Conservation (phyloP, 108 stramenopile genomes). For the Schizochytrium sp. region DNA sequence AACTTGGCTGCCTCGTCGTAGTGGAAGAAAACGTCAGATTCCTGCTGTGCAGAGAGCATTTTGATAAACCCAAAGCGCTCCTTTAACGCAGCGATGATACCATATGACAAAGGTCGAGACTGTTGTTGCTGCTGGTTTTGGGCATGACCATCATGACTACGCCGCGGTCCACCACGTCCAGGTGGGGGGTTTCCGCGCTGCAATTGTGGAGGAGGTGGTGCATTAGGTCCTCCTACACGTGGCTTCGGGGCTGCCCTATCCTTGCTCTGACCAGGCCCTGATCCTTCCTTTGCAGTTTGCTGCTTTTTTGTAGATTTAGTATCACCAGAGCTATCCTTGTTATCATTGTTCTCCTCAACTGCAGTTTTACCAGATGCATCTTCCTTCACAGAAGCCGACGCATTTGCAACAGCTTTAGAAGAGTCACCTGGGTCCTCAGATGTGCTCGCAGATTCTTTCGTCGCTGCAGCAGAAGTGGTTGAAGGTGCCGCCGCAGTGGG, state of each 20-base stretch:
- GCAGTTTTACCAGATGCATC: no score
- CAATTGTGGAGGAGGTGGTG: no score
- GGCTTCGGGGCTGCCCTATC: no score
- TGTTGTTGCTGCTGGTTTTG: background rate
- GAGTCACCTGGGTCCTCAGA: background rate
- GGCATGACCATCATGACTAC: background rate
- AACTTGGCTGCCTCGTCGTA: slow-evolving; percentile 51
- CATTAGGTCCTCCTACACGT: no score
- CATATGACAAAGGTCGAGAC: background rate
- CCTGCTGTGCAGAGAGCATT: slow-evolving; percentile 33
- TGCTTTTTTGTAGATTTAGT: no score
- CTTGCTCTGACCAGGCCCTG: no score
- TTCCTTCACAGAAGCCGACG: no score
- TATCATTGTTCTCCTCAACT: no score
- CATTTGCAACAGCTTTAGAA: no score
- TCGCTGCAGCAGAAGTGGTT: background rate
- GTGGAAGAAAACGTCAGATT: slow-evolving; percentile 48
- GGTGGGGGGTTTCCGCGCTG: background rate
- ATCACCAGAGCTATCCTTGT: no score
- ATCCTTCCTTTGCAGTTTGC: no score
- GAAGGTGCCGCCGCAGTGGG: background rate
- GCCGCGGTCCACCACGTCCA: background rate
- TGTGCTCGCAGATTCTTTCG: background rate
- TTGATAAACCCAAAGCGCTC: slow-evolving; percentile 46
- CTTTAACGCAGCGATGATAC: slow-evolving; percentile 8